phyloP scores from a whole-genome alignment of 768 basidiomycete genomes.

The Agaricus blazei region DNA sequence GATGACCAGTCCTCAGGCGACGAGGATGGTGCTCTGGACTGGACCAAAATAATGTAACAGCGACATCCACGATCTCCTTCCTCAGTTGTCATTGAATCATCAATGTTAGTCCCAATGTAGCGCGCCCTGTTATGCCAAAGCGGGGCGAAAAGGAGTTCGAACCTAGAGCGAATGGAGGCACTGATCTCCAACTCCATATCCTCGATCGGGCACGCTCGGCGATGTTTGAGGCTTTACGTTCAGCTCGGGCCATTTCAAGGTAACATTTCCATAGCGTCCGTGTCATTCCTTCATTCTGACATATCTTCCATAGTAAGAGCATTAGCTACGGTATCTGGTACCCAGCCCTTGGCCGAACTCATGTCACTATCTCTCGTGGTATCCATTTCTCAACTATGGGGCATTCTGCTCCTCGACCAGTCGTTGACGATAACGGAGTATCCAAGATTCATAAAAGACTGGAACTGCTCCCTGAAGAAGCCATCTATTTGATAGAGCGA shows the following conservation, averaged over 20 bases:
- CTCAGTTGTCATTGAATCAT: conserved; percentile 11
- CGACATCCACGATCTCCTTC: background rate
- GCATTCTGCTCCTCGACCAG: conserved; percentile 58
- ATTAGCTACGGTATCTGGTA: conserved; percentile 83
- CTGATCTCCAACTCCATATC: conserved; percentile 75
- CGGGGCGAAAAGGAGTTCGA: conserved; percentile 98
- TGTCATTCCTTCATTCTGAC: background rate
- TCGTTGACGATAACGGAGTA: conserved; percentile 25
- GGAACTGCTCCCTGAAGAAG: conserved; percentile 92
- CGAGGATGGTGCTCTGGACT: conserved; percentile 75
- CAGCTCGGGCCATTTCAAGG: conserved; percentile 74
- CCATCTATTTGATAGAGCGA: conserved; percentile 88
- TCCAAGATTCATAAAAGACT: conserved; percentile 56
- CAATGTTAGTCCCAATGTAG: conserved; percentile 28
- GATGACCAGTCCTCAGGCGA: conserved; percentile 54
- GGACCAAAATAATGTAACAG: conserved; percentile 68
- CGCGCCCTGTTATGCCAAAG: conserved; percentile 81
- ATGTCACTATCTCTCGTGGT: conserved; percentile 74
- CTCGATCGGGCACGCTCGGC: conserved; percentile 77
- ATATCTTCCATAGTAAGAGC: conserved; percentile 49
- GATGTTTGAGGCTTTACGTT: conserved; percentile 79
- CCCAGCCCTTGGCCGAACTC: conserved; percentile 54
- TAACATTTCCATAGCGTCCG: conserved; percentile 24
- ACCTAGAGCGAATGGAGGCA: conserved; percentile 60
- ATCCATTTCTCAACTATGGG: conserved; percentile 81